Evolutionary conservation across 2,329 filamentous ascomycete species (phyloP), one percentile per base, ranked within the genome.

Genomic region (Drechslerella coelobrocha): DNA sequence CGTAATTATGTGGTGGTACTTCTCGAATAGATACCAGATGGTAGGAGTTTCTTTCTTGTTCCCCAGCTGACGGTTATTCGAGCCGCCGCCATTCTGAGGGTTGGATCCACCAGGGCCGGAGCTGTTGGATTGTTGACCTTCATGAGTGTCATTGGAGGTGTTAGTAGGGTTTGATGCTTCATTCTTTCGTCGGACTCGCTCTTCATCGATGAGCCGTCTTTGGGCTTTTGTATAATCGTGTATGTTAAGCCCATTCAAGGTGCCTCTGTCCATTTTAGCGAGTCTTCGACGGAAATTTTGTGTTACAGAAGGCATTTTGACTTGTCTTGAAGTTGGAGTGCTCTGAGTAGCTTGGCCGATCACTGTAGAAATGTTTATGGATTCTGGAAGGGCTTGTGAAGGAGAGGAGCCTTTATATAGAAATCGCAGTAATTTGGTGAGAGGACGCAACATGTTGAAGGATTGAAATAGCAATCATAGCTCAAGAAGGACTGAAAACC

Each of bases 1-100:
- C 10, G 6, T 26, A 27, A 60, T 39, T 23, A 34, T 34, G 8
- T 59, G 19, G 43, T 59, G 43, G 24, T 59, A 59, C 19, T 50
- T 27, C 21, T 48, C 39, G 39, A 59, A 59, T 10, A 59, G 43
- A 59, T 59, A 48, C 41, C 39, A 59, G 1, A 10, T 23, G 39
- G 47, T 34, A 19, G 17, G 39, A 3, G 43, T 27, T 34, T 48
- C 19, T 37, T 50, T 50, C 9, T 17, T 26, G 45, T 21, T 34
- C n/a, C 24, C 55, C n/a, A 41, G 21, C 39, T 21, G 27, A 50
- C 29, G 39, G 29, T 43, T n/a, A 34, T 50, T 26, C 17, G 24
- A 24, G 37, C n/a, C 34, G 14, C 39, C 26, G 17, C 37, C 39
- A 55, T 43, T 55, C 17, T 23, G 19, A 55, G 52, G 43, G 37